Percentiles rank a stretch among this genome's conserved stretches.
phyloP scores from a whole-genome alignment of 2,329 filamentous ascomycete species.

The Escovopsis sp. region DNA sequence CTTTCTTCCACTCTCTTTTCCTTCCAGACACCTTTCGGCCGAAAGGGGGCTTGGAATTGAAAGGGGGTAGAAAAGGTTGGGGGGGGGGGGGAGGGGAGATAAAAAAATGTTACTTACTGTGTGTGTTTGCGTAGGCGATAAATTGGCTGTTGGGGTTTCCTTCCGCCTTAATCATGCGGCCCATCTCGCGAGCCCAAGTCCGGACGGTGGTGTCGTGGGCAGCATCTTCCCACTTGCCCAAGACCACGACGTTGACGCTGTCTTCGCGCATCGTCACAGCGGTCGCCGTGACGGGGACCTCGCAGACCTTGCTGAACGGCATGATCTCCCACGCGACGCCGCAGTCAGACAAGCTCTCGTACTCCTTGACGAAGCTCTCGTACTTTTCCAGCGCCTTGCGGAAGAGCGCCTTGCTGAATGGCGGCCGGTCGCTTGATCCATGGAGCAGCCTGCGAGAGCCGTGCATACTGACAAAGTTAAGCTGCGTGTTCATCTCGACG shows the following conservation, averaged over 20 bases:
- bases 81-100: neutral
- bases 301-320: neutral
- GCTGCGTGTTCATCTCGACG: neutral
- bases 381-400: neutral
- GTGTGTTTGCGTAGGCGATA: neutral
- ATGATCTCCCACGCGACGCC: neutral
- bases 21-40: too few species aligned
- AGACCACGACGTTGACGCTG: neutral
- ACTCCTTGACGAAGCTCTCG: neutral
- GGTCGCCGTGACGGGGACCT: neutral
- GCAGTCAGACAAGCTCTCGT: neutral
- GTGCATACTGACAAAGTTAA: neutral
- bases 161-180: neutral
- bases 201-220: neutral
- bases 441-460: neutral
- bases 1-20: neutral
- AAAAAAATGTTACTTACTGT: neutral
- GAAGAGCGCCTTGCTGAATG: neutral
- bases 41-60: too few species aligned
- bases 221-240: neutral
- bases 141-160: neutral
- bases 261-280: neutral
- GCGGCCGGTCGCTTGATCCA: neutral
- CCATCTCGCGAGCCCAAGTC: neutral
- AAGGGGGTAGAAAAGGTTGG: too few species aligned